Evolutionary conservation across 2,329 filamentous ascomycete genomes (phyloP).

Genomic region (Diaporthe amygdali): DNA sequence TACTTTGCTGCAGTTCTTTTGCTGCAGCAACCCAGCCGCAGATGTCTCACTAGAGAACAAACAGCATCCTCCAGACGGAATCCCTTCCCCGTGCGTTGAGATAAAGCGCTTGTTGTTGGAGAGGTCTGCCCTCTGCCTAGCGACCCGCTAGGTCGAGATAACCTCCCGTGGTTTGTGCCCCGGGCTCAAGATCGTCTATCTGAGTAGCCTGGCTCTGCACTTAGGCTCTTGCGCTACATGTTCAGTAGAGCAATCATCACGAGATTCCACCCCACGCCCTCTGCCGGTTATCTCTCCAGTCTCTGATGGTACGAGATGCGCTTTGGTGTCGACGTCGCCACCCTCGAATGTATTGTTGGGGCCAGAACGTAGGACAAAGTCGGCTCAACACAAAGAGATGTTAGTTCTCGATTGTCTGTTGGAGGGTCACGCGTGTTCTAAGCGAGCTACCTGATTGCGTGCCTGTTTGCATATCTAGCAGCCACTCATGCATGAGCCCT

Average conservation of each 20-base stretch:
- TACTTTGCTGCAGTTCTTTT: neutral
- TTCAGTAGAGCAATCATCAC: neutral
- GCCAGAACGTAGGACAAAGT: neutral
- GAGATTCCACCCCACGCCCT: neutral
- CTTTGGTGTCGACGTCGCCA: neutral
- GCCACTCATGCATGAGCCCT: neutral
- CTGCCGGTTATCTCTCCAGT: neutral
- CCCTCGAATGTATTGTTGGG: neutral
- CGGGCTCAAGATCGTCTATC: neutral
- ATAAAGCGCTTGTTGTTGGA: neutral
- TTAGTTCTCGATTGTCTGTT: neutral
- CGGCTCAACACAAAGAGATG: neutral
- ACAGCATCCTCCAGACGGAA: neutral
- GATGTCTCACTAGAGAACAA: conserved; percentile 3
- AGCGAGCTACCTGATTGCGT: neutral
- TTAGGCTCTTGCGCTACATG: neutral
- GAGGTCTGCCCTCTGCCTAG: neutral
- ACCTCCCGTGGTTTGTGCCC: neutral
- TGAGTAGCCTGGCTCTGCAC: neutral
- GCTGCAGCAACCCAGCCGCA: neutral
- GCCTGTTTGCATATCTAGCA: no score
- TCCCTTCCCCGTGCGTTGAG: neutral
- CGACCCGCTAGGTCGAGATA: neutral
- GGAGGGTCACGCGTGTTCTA: no score
- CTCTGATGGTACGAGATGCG: neutral